These are phyloP conservation scores for Colletotrichum siamense DNA, from an alignment of 2,329 filamentous ascomycete species.

Conservation along the genomic window DNA sequence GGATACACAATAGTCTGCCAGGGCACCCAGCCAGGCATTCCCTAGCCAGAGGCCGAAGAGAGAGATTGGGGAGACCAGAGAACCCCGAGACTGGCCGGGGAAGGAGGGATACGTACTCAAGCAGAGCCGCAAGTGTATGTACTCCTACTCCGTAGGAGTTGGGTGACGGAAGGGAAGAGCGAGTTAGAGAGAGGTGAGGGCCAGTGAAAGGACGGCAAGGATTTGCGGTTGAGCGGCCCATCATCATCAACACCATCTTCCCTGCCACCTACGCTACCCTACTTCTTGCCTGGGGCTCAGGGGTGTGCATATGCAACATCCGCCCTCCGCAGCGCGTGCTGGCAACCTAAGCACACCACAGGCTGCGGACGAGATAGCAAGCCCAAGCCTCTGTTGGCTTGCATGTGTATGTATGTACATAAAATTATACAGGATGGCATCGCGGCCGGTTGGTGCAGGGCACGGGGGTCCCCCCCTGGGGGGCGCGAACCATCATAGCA, in stretches of 20 bases:
- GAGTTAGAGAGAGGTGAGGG: not conserved
- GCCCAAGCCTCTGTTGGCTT: constrained; percentile 1
- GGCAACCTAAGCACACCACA: constrained; percentile 3
- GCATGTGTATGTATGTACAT: not conserved
- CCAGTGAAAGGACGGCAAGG: constrained; percentile 6
- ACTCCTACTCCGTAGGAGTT: not conserved
- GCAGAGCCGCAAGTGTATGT: constrained; percentile 9
- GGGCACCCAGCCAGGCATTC: constrained; percentile 1
- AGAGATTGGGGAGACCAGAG: not conserved
- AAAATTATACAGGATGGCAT: not conserved
- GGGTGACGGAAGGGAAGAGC: not conserved
- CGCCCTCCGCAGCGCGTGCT: not conserved
- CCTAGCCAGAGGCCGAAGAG: not conserved
- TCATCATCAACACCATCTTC: not conserved
- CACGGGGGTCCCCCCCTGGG: not conserved
- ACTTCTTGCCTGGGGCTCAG: not conserved
- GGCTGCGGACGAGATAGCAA: not conserved
- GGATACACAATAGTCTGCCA: not conserved
- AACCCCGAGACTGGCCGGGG: not conserved
- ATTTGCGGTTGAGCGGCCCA: not conserved
- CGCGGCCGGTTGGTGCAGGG: not conserved
- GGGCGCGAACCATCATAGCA: not conserved
- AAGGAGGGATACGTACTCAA: not conserved
- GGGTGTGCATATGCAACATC: not conserved
- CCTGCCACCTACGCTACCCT: not conserved